Evolutionary conservation across 805 yeast species (phyloP).

Genomic region (Brettanomyces anomalus): DNA sequence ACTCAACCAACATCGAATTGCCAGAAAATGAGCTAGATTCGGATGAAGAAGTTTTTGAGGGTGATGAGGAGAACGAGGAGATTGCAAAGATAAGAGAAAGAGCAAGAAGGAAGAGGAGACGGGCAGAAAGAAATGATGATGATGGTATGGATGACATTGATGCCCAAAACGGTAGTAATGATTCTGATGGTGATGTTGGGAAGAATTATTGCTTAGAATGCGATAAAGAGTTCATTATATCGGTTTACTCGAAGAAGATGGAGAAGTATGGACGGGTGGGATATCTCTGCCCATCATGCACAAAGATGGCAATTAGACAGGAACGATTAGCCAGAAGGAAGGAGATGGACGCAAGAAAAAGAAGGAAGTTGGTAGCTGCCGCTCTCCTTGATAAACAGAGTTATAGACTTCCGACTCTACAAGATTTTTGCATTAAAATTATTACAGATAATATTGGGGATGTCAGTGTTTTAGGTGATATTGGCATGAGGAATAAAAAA

Average conservation of each 20-base stretch:
- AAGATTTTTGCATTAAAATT: constrained; percentile 67
- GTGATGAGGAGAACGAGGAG: constrained; percentile 17
- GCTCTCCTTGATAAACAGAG: constrained; percentile 71
- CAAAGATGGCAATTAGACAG: constrained; percentile 35
- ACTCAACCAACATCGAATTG: neutral
- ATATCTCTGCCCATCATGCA: constrained; percentile 57
- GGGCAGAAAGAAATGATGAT: constrained; percentile 25
- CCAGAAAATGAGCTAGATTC: constrained; percentile 7
- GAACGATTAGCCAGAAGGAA: constrained; percentile 36
- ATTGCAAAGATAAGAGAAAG: constrained; percentile 10
- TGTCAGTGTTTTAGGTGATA: constrained; percentile 79
- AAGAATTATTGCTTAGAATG: constrained; percentile 50
- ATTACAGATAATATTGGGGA: constrained; percentile 61
- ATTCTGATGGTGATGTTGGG: constrained; percentile 12
- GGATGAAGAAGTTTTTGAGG: constrained; percentile 26
- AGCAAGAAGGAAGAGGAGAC: constrained; percentile 27
- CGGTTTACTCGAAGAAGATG: constrained; percentile 53
- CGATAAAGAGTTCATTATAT: constrained; percentile 44
- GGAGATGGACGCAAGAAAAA: constrained; percentile 59
- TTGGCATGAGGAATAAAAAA: constrained; percentile 63
- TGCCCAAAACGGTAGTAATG: constrained; percentile 37
- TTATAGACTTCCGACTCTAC: constrained; percentile 58
- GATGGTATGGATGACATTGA: constrained; percentile 25
- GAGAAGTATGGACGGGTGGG: constrained; percentile 46
- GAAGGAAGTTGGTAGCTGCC: constrained; percentile 71